A percentile compares a stretch with the other conserved stretches of the same genome.
Conservation (phyloP, 139 green algal species). For the Penium margaritaceum region DNA sequence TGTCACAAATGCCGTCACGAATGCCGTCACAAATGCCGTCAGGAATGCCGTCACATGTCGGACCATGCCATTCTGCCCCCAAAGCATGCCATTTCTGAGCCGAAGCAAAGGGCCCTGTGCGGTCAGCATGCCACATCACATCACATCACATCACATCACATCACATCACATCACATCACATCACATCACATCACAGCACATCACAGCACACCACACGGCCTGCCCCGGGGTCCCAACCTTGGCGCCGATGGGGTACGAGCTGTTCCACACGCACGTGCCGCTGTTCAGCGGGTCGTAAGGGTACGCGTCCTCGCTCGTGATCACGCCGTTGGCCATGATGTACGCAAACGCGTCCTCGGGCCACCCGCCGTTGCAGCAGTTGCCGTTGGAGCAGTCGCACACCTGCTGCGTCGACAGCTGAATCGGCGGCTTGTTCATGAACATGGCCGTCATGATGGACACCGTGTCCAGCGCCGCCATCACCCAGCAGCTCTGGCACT, state of each 20-base stretch:
- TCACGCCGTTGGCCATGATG: constrained; percentile 75
- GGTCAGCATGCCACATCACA: too few relatives aligned
- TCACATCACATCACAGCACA: too few relatives aligned
- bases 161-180: too few relatives aligned
- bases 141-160: too few relatives aligned
- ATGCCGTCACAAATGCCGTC: too few relatives aligned
- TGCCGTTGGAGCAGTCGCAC: constrained; percentile 20
- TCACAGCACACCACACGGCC: too few relatives aligned
- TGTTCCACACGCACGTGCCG: background rate
- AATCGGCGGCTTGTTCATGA: constrained; percentile 3
- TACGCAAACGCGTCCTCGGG: constrained; percentile 90
- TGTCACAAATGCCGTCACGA: too few relatives aligned
- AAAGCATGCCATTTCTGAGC: too few relatives aligned
- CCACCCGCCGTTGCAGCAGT: constrained; percentile 78
- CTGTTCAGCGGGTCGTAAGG: constrained; percentile 61
- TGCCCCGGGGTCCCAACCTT: too few relatives aligned
- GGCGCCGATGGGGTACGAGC: background rate
- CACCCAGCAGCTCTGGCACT: constrained; percentile 88
- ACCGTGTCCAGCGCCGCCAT: constrained; percentile 80
- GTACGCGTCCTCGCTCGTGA: constrained; percentile 83
- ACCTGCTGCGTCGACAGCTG: constrained; percentile 26
- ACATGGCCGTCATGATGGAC: constrained; percentile 81
- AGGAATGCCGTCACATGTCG: too few relatives aligned
- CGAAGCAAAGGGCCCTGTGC: too few relatives aligned
- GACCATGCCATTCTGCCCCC: too few relatives aligned